These are phyloP conservation scores for Acanthamoeba lenticulata DNA, from an alignment of 208 protist genomes.

Conservation along the genomic window DNA sequence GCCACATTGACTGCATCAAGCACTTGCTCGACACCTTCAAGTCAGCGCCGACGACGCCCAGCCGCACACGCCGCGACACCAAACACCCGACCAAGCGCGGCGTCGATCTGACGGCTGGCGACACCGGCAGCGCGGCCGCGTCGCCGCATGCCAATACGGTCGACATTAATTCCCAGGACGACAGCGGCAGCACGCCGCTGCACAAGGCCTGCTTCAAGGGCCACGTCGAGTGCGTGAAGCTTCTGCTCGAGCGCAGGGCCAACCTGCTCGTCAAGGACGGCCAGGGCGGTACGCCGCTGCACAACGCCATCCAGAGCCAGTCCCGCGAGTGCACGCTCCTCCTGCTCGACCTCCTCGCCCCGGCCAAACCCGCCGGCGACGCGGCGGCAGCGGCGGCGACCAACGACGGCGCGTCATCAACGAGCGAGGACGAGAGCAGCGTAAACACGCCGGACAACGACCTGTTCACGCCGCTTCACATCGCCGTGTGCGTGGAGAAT, in stretches of 20 bases:
- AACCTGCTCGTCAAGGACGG: background rate
- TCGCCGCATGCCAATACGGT: background rate
- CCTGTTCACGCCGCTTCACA: conserved; percentile 72
- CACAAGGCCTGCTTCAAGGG: conserved; percentile 31
- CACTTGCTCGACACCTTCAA: conserved; percentile 20
- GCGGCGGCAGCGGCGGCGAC: background rate
- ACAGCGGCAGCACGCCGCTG: conserved; percentile 27
- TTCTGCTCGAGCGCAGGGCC: background rate
- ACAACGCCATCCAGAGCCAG: conserved; percentile 34
- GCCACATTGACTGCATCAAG: conserved; percentile 68
- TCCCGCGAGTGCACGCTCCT: background rate
- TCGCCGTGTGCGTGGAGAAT: conserved; percentile 74
- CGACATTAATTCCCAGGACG: conserved; percentile 36
- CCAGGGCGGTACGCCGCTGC: conserved; percentile 17
- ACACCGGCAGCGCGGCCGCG: background rate
- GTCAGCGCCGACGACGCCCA: background rate
- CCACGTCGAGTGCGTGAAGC: conserved; percentile 19
- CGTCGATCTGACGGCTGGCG: background rate
- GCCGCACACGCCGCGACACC: background rate
- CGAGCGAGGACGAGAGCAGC: conserved; percentile 17
- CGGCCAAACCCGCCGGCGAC: background rate
- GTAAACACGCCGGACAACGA: conserved; percentile 74
- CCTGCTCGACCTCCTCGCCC: background rate
- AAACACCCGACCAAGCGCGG: background rate
- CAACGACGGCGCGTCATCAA: background rate